A percentile compares a stretch with the other conserved stretches of the same genome.
Evolutionary conservation across 768 basidiomycete species (phyloP).

Genomic region (Auriculariales sp.): DNA sequence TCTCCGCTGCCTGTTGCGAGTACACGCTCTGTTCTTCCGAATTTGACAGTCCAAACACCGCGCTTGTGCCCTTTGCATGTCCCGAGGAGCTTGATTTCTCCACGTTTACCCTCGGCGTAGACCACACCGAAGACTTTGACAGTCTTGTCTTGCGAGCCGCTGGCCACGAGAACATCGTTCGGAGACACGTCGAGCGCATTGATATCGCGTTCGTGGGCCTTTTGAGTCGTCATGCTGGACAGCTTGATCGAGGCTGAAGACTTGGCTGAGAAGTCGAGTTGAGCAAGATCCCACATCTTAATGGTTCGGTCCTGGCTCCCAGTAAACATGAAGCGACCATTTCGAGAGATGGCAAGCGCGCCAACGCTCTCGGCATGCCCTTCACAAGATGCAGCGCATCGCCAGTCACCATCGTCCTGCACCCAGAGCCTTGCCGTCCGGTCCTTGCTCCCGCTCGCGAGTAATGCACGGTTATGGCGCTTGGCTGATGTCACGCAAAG

Average conservation of each 20-base stretch:
- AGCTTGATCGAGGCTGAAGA: slow-evolving; percentile 28
- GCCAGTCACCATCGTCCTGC: slow-evolving; percentile 28
- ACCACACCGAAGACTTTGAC: slow-evolving; percentile 79
- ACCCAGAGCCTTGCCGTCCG: slow-evolving; percentile 79
- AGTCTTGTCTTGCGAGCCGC: slow-evolving; percentile 91
- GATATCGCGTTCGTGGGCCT: slow-evolving; percentile 97
- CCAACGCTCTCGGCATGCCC: slow-evolving; percentile 93
- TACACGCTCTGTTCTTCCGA: slow-evolving; percentile 68
- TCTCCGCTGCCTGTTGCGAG: slow-evolving; percentile 92
- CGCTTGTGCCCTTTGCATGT: slow-evolving; percentile 93
- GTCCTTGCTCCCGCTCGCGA: slow-evolving; percentile 92
- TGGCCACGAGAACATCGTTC: slow-evolving; percentile 75
- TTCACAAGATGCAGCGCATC: slow-evolving; percentile 76
- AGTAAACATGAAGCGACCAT: slow-evolving; percentile 68
- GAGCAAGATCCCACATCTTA: slow-evolving; percentile 90
- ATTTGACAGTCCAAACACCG: slow-evolving; percentile 90
- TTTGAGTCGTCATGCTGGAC: slow-evolving; percentile 69
- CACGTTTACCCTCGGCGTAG: slow-evolving; percentile 39
- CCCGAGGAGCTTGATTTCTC: slow-evolving; percentile 63
- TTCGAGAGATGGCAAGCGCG: slow-evolving; percentile 70
- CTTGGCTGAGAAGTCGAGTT: slow-evolving; percentile 21
- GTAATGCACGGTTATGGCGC: slow-evolving; percentile 53
- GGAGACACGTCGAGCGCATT: slow-evolving; percentile 89
- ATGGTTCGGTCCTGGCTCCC: slow-evolving; percentile 95
- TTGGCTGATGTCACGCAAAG: slow-evolving; percentile 62